phyloP scores from a whole-genome alignment of 768 basidiomycete species.

The Amanita rimosa region DNA sequence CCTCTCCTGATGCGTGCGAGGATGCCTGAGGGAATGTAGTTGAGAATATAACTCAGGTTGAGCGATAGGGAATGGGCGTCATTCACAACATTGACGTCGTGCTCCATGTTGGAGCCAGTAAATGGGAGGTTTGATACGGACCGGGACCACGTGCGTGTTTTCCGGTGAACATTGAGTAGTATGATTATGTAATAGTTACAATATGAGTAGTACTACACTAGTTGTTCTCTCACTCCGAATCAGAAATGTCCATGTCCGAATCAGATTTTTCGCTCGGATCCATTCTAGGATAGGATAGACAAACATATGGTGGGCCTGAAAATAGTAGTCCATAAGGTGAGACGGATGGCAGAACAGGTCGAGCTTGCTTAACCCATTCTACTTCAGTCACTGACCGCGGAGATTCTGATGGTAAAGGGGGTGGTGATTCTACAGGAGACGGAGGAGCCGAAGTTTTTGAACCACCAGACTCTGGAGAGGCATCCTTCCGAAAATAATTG shows the following conservation, averaged over 20 bases:
- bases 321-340: slow-evolving; percentile 8
- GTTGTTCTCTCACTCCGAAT: not conserved
- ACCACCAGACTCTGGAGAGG: not conserved
- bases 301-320: not conserved
- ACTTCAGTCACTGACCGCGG: not conserved
- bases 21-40: slow-evolving; percentile 1
- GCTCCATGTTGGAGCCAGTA: not conserved
- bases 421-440: slow-evolving; percentile 8
- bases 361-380: slow-evolving; percentile 4
- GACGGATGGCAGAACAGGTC: slow-evolving; percentile 6
- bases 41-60: slow-evolving; percentile 4
- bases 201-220: not conserved
- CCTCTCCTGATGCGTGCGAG: slow-evolving; percentile 1
- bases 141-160: too few species aligned
- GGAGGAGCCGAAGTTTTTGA: slow-evolving; percentile 1
- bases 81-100: not conserved
- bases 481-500: slow-evolving; percentile 16
- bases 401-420: slow-evolving; percentile 16
- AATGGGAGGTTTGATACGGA: too few species aligned
- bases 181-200: not conserved
- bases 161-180: too few species aligned
- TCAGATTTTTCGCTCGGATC: not conserved
- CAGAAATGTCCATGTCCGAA: slow-evolving; percentile 4
- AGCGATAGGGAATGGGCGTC: not conserved
- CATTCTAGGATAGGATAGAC: not conserved